Conservation (phyloP, 1,284 basidiomycete genomes). For the Grifola frondosa region DNA sequence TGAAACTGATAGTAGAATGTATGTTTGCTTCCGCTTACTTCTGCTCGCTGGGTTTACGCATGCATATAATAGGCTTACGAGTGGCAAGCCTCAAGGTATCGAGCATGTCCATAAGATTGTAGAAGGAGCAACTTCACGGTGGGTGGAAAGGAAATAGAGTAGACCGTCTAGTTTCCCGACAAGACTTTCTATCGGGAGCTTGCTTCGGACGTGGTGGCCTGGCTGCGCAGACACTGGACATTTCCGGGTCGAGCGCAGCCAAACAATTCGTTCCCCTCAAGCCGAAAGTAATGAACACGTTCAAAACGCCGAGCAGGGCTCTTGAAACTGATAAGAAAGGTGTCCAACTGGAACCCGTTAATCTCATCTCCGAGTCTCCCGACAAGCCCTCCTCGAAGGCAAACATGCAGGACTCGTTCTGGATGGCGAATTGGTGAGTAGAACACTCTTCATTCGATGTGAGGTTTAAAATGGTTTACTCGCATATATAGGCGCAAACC, state of each 20-base stretch:
- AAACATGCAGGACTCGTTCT: conserved; percentile 40
- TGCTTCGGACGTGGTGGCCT: conserved; percentile 50
- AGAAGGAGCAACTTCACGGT: conserved; percentile 60
- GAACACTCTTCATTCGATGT: conserved; percentile 7
- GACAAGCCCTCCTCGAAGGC: conserved; percentile 12
- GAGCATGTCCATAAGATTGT: conserved; percentile 37
- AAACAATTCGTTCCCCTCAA: conserved; percentile 49
- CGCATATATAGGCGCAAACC: conserved; percentile 63
- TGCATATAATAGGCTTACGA: conserved; percentile 19
- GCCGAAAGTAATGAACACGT: conserved; percentile 33
- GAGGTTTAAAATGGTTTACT: background rate
- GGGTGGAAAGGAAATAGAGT: conserved; percentile 71
- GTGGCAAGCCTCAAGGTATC: conserved; percentile 29
- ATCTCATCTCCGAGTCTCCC: conserved; percentile 32
- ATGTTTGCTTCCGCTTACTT: conserved; percentile 39
- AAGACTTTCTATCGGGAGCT: conserved; percentile 62
- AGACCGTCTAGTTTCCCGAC: conserved; percentile 54
- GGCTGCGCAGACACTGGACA: conserved; percentile 20
- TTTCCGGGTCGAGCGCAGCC: conserved; percentile 25
- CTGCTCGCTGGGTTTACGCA: background rate
- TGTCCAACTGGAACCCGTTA: conserved; percentile 44
- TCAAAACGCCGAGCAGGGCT: conserved; percentile 20
- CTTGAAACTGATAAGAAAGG: conserved; percentile 25
- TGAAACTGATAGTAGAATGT: conserved; percentile 57
- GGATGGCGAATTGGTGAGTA: conserved; percentile 68